A percentile compares a stretch with the other conserved stretches of the same genome.
Evolutionary conservation across 106 monocot species (phyloP).

Genomic region (Dendrobium officinale): DNA sequence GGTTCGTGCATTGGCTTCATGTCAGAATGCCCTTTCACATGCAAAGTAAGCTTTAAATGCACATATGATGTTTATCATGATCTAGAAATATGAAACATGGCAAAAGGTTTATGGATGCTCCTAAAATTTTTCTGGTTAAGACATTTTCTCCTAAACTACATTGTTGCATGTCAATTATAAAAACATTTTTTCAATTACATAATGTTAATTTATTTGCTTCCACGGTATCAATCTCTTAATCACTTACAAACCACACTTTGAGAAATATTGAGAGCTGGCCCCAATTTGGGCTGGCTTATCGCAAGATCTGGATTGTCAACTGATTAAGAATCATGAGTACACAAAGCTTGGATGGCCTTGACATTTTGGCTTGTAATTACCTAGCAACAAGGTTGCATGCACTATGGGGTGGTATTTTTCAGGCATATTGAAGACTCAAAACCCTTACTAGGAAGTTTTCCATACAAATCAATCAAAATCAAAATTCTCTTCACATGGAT

Average conservation of each 20-base stretch:
- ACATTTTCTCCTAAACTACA: background rate
- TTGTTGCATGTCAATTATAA: background rate
- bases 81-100: background rate
- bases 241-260: background rate
- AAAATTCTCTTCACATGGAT: background rate
- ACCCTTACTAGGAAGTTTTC: background rate
- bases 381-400: too few species aligned
- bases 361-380: background rate
- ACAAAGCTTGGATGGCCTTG: background rate
- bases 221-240: background rate
- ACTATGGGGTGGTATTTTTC: too few species aligned
- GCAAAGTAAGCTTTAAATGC: conserved; percentile 38
- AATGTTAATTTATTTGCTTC: background rate
- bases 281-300: background rate
- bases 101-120: background rate
- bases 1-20: conserved; percentile 56
- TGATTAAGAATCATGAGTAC: background rate
- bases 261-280: background rate
- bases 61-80: background rate
- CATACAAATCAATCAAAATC: background rate
- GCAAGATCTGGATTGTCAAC: background rate
- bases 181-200: background rate
- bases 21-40: conserved; percentile 51
- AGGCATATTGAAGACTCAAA: background rate
- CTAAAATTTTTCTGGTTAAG: background rate